Conservation (phyloP, 495 filamentous ascomycete genomes). For the Thozetella sp. region DNA sequence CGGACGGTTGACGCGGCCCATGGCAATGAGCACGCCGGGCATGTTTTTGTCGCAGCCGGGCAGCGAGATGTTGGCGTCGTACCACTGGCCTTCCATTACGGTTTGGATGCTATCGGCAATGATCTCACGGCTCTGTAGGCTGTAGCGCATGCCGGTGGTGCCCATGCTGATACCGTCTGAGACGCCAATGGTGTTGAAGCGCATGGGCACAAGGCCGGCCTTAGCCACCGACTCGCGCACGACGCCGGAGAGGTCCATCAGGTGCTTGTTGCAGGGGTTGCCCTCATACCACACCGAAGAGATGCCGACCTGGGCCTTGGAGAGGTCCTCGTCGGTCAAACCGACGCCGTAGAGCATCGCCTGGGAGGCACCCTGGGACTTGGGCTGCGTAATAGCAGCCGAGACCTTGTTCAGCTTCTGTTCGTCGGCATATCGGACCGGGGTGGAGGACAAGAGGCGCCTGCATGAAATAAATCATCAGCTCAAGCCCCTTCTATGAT, state of each 20-base stretch:
- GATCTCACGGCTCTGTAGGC: slow-evolving; percentile 89
- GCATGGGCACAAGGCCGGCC: slow-evolving; percentile 78
- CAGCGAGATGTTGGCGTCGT: slow-evolving; percentile 96
- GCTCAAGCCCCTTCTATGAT: not conserved
- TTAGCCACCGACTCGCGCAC: slow-evolving; percentile 84
- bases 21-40: slow-evolving; percentile 97
- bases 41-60: slow-evolving; percentile 99
- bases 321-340: slow-evolving; percentile 79
- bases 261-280: slow-evolving; percentile 99
- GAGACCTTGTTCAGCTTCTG: slow-evolving; percentile 79
- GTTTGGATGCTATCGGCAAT: slow-evolving; percentile 99
- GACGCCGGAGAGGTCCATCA: slow-evolving; percentile 80
- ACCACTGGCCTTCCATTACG: slow-evolving; percentile 99
- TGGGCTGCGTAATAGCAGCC: slow-evolving; percentile 85
- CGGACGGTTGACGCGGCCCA: slow-evolving; percentile 93
- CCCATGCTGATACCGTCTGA: slow-evolving; percentile 86
- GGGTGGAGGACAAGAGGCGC: slow-evolving; percentile 37
- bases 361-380: slow-evolving; percentile 96
- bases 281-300: slow-evolving; percentile 89
- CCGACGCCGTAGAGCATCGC: slow-evolving; percentile 98
- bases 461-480: slow-evolving; percentile 18
- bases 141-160: slow-evolving; percentile 89
- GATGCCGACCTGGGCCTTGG: slow-evolving; percentile 95
- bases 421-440: slow-evolving; percentile 43
- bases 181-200: slow-evolving; percentile 98